Evolutionary conservation across 2,329 filamentous ascomycete species (phyloP).

Genomic region (Diaporthe vexans): DNA sequence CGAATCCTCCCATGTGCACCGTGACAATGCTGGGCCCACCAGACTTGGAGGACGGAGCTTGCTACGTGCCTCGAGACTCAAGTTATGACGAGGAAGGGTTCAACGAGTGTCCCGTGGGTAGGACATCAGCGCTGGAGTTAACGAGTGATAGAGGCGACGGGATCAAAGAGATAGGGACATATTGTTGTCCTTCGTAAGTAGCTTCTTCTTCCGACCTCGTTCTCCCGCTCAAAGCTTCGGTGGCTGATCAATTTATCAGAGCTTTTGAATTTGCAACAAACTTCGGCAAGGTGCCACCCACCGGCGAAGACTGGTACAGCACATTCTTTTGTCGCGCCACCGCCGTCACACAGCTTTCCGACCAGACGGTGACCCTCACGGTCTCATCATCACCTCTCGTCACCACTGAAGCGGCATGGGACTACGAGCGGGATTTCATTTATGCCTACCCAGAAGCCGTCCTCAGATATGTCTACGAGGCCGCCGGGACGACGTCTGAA

Average conservation of each 20-base stretch:
- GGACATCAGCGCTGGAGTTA: neutral
- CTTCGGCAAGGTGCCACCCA: neutral
- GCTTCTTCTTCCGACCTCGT: too few species aligned
- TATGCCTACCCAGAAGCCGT: neutral
- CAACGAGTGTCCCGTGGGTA: constrained; percentile 4
- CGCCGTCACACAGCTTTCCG: neutral
- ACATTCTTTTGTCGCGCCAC: neutral
- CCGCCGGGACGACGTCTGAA: neutral
- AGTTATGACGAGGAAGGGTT: neutral
- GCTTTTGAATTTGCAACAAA: neutral
- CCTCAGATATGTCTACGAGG: neutral
- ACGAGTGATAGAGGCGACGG: neutral
- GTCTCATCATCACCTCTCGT: neutral
- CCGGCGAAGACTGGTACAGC: neutral
- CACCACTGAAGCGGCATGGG: neutral
- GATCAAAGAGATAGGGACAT: neutral
- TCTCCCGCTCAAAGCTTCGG: too few species aligned
- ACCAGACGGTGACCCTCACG: neutral
- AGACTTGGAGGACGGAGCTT: neutral
- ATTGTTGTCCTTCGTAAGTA: neutral
- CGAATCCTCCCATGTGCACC: neutral
- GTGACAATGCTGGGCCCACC: neutral
- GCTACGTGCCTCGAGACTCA: neutral
- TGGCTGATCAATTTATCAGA: neutral
- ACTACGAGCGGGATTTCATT: neutral